Conservation (phyloP, 1,284 basidiomycete genomes). For the Marasmius fiardii region DNA sequence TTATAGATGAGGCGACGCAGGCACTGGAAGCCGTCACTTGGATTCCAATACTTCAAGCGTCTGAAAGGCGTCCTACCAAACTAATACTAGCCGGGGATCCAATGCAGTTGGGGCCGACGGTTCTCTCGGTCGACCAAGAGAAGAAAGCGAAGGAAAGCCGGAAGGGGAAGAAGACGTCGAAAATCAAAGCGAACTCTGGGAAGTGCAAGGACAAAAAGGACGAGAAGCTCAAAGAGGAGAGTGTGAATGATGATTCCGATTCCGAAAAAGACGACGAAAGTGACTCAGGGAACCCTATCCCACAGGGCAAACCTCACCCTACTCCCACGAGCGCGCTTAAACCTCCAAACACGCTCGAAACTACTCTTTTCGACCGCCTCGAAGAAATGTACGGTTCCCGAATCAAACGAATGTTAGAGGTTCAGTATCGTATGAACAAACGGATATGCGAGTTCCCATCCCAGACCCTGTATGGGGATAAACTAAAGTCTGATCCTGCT, state of each 20-base stretch:
- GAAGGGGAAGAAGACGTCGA: conserved; percentile 16
- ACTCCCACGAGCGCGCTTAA: conserved; percentile 31
- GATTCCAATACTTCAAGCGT: conserved; percentile 90
- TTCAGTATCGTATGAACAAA: conserved; percentile 90
- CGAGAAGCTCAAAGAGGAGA: no score
- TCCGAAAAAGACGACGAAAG: conserved; percentile 5
- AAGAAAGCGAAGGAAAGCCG: conserved; percentile 25
- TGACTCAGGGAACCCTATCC: background rate
- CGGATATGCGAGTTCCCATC: conserved; percentile 90
- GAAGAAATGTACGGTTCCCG: conserved; percentile 82
- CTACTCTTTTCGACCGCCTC: conserved; percentile 88
- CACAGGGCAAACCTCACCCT: background rate
- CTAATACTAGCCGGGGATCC: conserved; percentile 90
- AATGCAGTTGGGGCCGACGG: conserved; percentile 90
- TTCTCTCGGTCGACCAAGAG: conserved; percentile 59
- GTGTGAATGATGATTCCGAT: background rate
- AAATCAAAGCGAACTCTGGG: background rate
- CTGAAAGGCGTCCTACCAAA: conserved; percentile 76
- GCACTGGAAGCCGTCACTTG: conserved; percentile 91
- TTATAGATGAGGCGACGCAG: conserved; percentile 97
- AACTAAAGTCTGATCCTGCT: conserved; percentile 68
- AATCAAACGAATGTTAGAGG: conserved; percentile 84
- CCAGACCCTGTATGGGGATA: conserved; percentile 72
- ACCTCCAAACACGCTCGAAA: conserved; percentile 78
- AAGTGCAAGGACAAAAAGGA: no score